Conservation (phyloP, 148 eudicot species). For the Nepenthes gracilis region DNA sequence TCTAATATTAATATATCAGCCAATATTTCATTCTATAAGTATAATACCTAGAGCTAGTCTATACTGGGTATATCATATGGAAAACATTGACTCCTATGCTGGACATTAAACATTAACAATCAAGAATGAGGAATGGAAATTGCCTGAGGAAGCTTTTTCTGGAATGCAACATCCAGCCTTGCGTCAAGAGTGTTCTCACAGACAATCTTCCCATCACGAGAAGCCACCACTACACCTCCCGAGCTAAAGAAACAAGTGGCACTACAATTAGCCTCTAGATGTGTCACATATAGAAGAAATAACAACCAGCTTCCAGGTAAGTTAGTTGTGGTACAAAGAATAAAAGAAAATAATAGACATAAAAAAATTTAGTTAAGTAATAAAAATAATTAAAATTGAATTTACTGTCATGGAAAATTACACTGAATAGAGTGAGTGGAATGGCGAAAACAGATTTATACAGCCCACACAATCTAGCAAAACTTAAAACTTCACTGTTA, state of each 20-base stretch:
- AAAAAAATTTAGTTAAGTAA: background rate
- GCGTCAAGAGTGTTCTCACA: conserved; percentile 92
- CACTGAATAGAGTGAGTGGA: too few relatives aligned
- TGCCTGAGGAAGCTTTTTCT: conserved; percentile 92
- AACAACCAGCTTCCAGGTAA: background rate
- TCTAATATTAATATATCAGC: too few relatives aligned
- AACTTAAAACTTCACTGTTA: too few relatives aligned
- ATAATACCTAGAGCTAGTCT: too few relatives aligned
- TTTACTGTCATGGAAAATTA: too few relatives aligned
- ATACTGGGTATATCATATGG: too few relatives aligned
- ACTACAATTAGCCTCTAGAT: background rate
- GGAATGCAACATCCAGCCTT: conserved; percentile 87
- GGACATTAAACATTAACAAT: too few relatives aligned
- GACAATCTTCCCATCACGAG: conserved; percentile 96
- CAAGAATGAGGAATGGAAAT: background rate
- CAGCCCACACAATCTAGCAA: too few relatives aligned
- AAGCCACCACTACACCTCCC: conserved; percentile 95
- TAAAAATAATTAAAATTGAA: background rate
- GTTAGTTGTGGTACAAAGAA: too few relatives aligned
- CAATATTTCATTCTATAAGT: too few relatives aligned
- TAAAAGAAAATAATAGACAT: too few relatives aligned
- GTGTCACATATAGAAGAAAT: background rate
- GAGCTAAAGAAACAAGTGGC: conserved; percentile 42
- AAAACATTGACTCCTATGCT: background rate
- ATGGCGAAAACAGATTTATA: too few relatives aligned